These are phyloP conservation scores for Sclerotinia minor DNA, from an alignment of 2,329 filamentous ascomycete species.

Conservation along the genomic window DNA sequence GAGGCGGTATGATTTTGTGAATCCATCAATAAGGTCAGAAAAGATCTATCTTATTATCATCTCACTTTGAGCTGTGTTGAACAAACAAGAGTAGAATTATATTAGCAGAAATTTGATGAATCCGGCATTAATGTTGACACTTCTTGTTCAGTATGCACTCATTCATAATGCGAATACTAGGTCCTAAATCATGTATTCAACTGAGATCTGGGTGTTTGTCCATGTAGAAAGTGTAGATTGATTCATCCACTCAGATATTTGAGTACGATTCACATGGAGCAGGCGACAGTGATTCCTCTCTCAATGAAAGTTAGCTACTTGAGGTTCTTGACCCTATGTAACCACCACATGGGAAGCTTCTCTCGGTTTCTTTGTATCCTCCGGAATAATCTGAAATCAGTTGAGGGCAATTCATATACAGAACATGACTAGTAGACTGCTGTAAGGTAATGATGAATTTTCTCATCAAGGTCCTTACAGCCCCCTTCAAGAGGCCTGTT, in stretches of 20 bases:
- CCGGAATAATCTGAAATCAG: background rate
- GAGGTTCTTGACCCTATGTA: background rate
- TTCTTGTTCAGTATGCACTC: too few species aligned
- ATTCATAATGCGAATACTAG: background rate
- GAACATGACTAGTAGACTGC: background rate
- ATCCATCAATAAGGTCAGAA: background rate
- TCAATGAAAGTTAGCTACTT: background rate
- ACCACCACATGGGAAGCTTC: too few species aligned
- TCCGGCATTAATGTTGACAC: background rate
- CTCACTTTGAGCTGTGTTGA: background rate
- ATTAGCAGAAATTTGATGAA: background rate
- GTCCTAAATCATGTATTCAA: background rate
- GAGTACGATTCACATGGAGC: background rate
- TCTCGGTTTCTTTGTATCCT: background rate
- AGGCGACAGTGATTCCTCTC: background rate
- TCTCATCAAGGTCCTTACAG: too few species aligned
- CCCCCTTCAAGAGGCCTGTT: background rate
- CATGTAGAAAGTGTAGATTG: background rate
- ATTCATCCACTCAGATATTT: background rate
- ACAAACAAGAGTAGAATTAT: background rate
- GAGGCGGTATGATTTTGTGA: background rate
- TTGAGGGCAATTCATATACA: background rate
- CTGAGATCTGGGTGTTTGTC: background rate
- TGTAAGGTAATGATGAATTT: background rate
- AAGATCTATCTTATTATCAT: background rate